Evolutionary conservation across 2,329 filamentous ascomycete species (phyloP).

Genomic region (Fusarium transvaalense): DNA sequence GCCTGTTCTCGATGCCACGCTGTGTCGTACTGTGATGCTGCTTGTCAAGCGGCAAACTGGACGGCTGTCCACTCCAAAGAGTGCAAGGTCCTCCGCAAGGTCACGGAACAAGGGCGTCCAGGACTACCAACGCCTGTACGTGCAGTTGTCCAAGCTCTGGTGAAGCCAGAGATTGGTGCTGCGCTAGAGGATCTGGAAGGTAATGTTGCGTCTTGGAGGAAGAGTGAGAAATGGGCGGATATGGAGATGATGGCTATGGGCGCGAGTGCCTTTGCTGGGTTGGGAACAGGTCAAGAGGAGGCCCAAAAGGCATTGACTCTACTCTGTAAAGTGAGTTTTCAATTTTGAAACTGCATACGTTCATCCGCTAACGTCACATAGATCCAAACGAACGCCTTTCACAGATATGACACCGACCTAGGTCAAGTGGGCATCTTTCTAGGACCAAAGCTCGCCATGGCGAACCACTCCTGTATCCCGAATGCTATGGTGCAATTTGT

Average conservation of each 20-base stretch:
- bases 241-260: conserved; percentile 63
- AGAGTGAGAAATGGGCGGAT: conserved; percentile 58
- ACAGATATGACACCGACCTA: conserved; percentile 65
- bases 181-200: conserved; percentile 60
- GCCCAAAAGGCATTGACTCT: conserved; percentile 60
- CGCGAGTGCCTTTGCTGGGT: conserved; percentile 58
- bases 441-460: conserved; percentile 68
- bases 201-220: conserved; percentile 58
- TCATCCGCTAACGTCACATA: conserved; percentile 46
- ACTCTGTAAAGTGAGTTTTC: conserved; percentile 65
- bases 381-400: conserved; percentile 74
- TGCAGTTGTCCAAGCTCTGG: conserved; percentile 64
- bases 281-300: conserved; percentile 53
- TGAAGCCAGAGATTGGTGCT: conserved; percentile 53
- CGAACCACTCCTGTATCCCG: conserved; percentile 72
- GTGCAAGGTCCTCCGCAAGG: conserved; percentile 61
- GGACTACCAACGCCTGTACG: conserved; percentile 67
- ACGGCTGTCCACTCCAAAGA: conserved; percentile 64
- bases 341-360: neutral
- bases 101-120: conserved; percentile 44
- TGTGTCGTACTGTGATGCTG: conserved; percentile 65
- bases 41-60: conserved; percentile 70
- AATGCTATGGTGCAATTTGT: conserved; percentile 70
- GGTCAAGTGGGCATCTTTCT: conserved; percentile 68
- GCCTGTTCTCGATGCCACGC: conserved; percentile 67